phyloP scores from a whole-genome alignment of 495 filamentous ascomycete genomes.

The Cudoniella acicularis region DNA sequence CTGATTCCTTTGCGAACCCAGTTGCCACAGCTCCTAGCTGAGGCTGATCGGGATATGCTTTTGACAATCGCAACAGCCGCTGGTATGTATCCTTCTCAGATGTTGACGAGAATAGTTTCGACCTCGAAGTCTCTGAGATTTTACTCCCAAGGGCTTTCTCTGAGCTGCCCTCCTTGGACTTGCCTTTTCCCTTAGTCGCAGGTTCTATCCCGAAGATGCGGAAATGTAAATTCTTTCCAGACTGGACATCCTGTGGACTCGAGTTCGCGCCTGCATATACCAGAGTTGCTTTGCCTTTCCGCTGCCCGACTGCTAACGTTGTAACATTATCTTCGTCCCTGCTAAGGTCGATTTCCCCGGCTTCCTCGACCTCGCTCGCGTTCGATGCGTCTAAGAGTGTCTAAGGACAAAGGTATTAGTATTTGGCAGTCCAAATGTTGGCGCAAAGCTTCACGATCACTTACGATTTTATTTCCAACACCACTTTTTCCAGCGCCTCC shows the following conservation, averaged over 20 bases:
- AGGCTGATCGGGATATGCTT: constrained; percentile 45
- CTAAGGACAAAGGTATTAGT: constrained; percentile 37
- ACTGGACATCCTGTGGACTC: constrained; percentile 60
- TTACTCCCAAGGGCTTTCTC: constrained; percentile 31
- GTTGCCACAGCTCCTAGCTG: constrained; percentile 73
- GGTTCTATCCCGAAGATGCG: constrained; percentile 67
- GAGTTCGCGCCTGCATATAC: constrained; percentile 88
- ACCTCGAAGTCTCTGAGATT: constrained; percentile 52
- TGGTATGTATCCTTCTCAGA: constrained; percentile 75
- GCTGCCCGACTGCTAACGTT: constrained; percentile 64
- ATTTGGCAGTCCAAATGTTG: not conserved
- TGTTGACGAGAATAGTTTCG: constrained; percentile 60
- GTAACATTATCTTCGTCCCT: constrained; percentile 90
- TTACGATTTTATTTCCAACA: constrained; percentile 86
- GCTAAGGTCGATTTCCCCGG: constrained; percentile 76
- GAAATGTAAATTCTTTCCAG: constrained; percentile 84
- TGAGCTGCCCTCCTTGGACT: constrained; percentile 32
- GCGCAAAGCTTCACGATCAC: constrained; percentile 18
- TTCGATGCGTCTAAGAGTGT: constrained; percentile 66
- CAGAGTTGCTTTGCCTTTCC: constrained; percentile 51
- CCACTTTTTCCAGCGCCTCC: constrained; percentile 83
- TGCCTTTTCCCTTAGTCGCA: constrained; percentile 37
- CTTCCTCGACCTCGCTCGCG: constrained; percentile 53
- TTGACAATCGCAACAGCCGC: constrained; percentile 69
- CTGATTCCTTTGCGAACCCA: constrained; percentile 61